Evolutionary conservation across 2,329 filamentous ascomycete species (phyloP).

Genomic region (Chrysosporium queenslandicum): DNA sequence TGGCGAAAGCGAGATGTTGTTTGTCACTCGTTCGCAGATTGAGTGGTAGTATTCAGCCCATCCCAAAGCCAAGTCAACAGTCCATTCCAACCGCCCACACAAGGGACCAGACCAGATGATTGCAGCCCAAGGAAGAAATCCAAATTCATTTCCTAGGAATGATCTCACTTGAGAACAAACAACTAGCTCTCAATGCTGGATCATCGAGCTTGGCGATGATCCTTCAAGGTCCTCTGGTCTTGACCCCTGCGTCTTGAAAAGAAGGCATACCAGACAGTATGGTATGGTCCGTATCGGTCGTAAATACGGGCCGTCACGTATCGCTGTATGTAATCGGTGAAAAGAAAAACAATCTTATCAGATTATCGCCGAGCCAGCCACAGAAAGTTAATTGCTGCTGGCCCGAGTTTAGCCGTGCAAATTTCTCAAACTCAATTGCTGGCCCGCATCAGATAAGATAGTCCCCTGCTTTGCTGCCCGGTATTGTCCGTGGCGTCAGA

Average conservation of each 20-base stretch:
- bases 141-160: not conserved
- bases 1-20: not conserved
- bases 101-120: not conserved
- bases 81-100: not conserved
- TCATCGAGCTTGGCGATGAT: conserved; percentile 1
- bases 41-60: not conserved
- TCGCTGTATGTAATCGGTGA: not conserved
- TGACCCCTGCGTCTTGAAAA: not conserved
- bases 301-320: not conserved
- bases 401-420: conserved; percentile 1
- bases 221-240: not conserved
- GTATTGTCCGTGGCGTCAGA: not conserved
- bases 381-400: not conserved
- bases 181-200: not conserved
- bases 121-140: not conserved
- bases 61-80: not conserved
- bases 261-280: not conserved
- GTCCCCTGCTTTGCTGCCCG: not conserved
- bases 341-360: conserved; percentile 4
- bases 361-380: conserved; percentile 7
- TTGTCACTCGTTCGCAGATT: not conserved
- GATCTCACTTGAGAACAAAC: not conserved
- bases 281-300: not conserved
- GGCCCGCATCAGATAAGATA: conserved; percentile 6
- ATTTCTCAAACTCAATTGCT: not conserved